Percentiles rank a stretch among this genome's conserved stretches.
Evolutionary conservation across 805 yeast species (phyloP).

Genomic region (Pichia insulana): DNA sequence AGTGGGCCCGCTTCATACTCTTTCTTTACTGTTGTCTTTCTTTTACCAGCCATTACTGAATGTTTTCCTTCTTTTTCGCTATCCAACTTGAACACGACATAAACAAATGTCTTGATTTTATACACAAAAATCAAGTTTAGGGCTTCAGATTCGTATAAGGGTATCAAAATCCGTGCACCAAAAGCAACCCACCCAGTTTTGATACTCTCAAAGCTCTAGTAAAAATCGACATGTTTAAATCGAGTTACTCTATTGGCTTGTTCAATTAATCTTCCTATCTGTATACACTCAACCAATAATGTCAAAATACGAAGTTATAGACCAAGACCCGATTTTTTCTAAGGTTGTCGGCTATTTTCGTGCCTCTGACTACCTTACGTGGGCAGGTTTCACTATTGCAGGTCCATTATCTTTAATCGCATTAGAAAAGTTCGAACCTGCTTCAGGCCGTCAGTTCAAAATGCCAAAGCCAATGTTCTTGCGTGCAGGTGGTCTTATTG

Average conservation of each 20-base stretch:
- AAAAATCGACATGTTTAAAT: background rate
- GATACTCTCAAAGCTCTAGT: no score
- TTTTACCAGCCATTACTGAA: background rate
- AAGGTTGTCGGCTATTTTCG: slow-evolving; percentile 70
- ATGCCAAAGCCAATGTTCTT: slow-evolving; percentile 47
- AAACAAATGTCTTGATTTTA: no score
- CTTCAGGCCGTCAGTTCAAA: slow-evolving; percentile 34
- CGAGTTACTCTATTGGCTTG: background rate
- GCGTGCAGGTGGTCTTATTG: slow-evolving; percentile 54
- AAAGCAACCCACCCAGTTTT: background rate
- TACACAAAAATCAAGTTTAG: no score
- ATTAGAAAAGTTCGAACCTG: slow-evolving; percentile 41
- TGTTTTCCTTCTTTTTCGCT: background rate
- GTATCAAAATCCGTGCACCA: background rate
- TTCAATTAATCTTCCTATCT: no score
- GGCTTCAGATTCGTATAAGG: no score
- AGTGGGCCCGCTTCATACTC: background rate
- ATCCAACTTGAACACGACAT: no score
- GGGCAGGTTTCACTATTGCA: slow-evolving; percentile 39
- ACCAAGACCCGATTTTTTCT: slow-evolving; percentile 67
- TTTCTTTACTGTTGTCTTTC: background rate
- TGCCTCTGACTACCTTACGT: slow-evolving; percentile 48
- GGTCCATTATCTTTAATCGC: slow-evolving; percentile 40
- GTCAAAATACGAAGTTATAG: slow-evolving; percentile 39
- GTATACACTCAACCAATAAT: slow-evolving; percentile 3